A percentile compares a stretch with the other conserved stretches of the same genome.
phyloP scores from a whole-genome alignment of 23 red algal genomes.

The Agarophyton chilense region DNA sequence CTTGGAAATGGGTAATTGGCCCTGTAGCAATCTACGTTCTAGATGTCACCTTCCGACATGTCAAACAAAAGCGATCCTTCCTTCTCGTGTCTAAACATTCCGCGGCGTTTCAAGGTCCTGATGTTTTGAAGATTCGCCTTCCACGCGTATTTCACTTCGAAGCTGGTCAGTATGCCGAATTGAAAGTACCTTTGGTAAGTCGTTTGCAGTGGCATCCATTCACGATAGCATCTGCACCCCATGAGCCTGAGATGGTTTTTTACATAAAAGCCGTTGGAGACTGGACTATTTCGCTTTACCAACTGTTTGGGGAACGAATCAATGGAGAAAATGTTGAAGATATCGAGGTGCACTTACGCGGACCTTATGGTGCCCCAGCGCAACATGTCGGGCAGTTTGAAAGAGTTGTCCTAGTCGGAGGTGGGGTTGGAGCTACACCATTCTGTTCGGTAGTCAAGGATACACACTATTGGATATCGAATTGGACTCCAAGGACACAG shows the following conservation, averaged over 20 bases:
- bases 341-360: constrained; percentile 80
- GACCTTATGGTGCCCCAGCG: constrained; percentile 82
- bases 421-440: constrained; percentile 85
- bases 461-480: constrained; percentile 67
- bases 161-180: constrained; percentile 87
- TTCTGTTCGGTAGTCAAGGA: constrained; percentile 77
- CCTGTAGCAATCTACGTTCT: constrained; percentile 69
- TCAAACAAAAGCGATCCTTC: constrained; percentile 59
- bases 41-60: constrained; percentile 28
- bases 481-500: constrained; percentile 51
- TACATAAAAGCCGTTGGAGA: constrained; percentile 88
- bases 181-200: constrained; percentile 72
- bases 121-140: constrained; percentile 71
- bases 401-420: constrained; percentile 77
- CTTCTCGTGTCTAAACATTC: constrained; percentile 74
- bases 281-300: constrained; percentile 77
- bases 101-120: constrained; percentile 58
- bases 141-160: constrained; percentile 79
- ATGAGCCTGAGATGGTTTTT: constrained; percentile 79
- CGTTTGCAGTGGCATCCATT: constrained; percentile 87
- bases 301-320: constrained; percentile 64
- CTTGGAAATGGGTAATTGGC: constrained; percentile 87
- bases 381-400: constrained; percentile 89
- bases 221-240: constrained; percentile 73
- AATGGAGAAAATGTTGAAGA: constrained; percentile 23